Evolutionary conservation across 805 yeast species (phyloP).

Genomic region (Candida michaelii): DNA sequence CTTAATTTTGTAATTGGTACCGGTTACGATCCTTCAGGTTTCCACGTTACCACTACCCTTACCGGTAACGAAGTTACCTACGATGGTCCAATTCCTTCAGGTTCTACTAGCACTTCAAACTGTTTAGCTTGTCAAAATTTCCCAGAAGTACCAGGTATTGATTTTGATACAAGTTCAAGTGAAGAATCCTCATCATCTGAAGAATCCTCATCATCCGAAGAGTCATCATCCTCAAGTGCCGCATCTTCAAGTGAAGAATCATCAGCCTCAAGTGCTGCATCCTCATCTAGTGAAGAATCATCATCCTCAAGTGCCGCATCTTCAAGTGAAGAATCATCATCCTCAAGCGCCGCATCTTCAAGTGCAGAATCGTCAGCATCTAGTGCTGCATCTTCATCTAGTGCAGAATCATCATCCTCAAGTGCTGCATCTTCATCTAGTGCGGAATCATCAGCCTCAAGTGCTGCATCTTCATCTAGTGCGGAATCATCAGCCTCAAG

Average conservation of each 20-base stretch:
- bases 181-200: conserved; percentile 7
- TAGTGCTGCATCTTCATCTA: not conserved
- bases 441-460: not conserved
- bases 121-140: conserved; percentile 17
- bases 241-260: conserved; percentile 4
- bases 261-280: conserved; percentile 4
- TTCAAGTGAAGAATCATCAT: not conserved
- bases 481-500: conserved; percentile 1
- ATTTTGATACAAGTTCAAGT: conserved; percentile 1
- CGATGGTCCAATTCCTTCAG: conserved; percentile 3
- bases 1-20: conserved; percentile 9
- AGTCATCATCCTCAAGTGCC: conserved; percentile 1
- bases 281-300: conserved; percentile 6
- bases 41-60: conserved; percentile 11
- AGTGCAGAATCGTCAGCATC: not conserved
- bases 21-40: conserved; percentile 13
- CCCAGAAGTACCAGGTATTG: conserved; percentile 17
- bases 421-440: conserved; percentile 1
- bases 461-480: not conserved
- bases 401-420: not conserved
- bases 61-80: conserved; percentile 1
- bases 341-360: not conserved
- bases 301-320: not conserved
- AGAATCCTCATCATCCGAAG: not conserved
- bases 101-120: conserved; percentile 12